Base-by-base conservation (phyloP, 2,329 filamentous ascomycete genomes). In the Monascus ruber region DNA sequence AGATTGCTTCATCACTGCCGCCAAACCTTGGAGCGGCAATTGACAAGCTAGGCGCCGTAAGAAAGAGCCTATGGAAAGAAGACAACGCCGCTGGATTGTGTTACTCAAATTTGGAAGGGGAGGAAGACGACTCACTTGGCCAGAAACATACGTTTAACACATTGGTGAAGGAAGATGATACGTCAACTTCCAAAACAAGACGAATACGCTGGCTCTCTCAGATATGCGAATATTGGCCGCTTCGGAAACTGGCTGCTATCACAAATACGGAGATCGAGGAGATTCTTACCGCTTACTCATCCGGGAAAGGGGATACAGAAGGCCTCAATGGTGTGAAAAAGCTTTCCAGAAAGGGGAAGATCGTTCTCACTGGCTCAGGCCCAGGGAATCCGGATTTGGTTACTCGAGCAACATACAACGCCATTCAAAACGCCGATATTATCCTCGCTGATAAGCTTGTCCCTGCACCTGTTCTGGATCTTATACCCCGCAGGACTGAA, bases 181-280 rank as follows among this genome's bases (percentile, higher is more conserved):
- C 75, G 1, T 81, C 83, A 43, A 81, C 81, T 3, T 76, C 79
- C 10, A 86, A 86, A 56, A 87, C 76, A 24, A 73, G 89, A 43
- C 76, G 91, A 37, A 88, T 94, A 71, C 77, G 91, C 42, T 98
- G 91, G 91, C 71, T 98, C 1, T 78, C 83, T 17, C 91, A 98
- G 59, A 86, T 98, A 38, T 98, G 91, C 71, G 91, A 98, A 68
- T 98, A 98, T 65, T 98, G 91, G 91, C 88, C 91, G 1, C 71
- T 98, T 25, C 80, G 79, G 46, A 77, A 84, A 11, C 74, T 98
- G 1, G 86, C 87, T 5, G 72, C 74, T 32, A 81, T 96, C 46
- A 81, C 76, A 3, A 85, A 94, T 52, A 73, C 74, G 6, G 88
- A 96, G 49, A 79, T 95, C 5, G 77, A 85, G 10, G 61, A 66